These are phyloP conservation scores for Colletotrichum zoysiae DNA, from an alignment of 2,329 filamentous ascomycete genomes.

Conservation along the genomic window DNA sequence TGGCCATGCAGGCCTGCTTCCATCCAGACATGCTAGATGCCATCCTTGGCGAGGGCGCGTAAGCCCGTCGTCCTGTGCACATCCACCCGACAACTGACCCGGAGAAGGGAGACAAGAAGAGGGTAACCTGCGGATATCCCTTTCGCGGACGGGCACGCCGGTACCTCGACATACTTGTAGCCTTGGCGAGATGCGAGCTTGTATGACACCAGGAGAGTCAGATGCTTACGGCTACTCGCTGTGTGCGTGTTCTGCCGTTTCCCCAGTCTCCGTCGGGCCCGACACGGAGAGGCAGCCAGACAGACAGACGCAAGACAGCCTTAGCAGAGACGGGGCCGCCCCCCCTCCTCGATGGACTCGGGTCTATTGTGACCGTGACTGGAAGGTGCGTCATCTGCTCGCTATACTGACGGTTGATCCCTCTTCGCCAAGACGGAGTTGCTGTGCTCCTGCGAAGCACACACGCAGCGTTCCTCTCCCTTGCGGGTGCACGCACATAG, in stretches of 20 bases:
- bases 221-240: not conserved
- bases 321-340: not conserved
- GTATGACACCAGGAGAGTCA: not conserved
- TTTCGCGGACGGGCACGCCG: not conserved
- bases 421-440: slow-evolving; percentile 34
- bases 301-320: not conserved
- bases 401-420: slow-evolving; percentile 23
- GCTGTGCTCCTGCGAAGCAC: not conserved
- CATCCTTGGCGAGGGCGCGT: too few species aligned
- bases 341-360: not conserved
- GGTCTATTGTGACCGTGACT: not conserved
- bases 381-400: slow-evolving; percentile 29
- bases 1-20: not conserved
- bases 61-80: not conserved
- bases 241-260: too few species aligned
- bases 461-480: not conserved
- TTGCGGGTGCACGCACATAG: slow-evolving; percentile 8
- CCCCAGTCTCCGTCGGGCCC: not conserved
- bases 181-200: not conserved
- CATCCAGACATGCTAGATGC: not conserved
- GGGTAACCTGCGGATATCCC: not conserved
- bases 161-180: not conserved
- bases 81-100: not conserved
- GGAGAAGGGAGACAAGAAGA: not conserved
- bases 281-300: not conserved